Evolutionary conservation across 2,329 filamentous ascomycete species (phyloP).

Genomic region (Microsporum audouinii): DNA sequence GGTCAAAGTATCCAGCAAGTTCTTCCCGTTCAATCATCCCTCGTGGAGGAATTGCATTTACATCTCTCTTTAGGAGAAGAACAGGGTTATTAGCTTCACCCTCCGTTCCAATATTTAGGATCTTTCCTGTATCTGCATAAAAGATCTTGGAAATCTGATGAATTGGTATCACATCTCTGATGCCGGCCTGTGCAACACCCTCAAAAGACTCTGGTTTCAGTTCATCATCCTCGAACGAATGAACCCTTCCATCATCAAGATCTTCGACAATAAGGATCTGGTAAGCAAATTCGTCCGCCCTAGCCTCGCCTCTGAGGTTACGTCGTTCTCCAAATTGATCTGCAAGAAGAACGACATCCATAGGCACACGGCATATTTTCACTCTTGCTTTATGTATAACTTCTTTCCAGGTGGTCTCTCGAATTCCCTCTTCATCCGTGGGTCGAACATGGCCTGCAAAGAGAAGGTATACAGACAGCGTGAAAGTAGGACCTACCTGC

Average conservation of each 20-base stretch:
- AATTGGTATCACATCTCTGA: constrained; percentile 56
- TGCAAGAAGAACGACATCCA: constrained; percentile 38
- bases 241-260: constrained; percentile 58
- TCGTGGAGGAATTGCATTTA: constrained; percentile 50
- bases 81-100: constrained; percentile 62
- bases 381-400: constrained; percentile 87
- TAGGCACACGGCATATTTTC: constrained; percentile 61
- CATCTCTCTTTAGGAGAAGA: constrained; percentile 60
- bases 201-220: constrained; percentile 48
- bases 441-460: constrained; percentile 65
- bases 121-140: constrained; percentile 81
- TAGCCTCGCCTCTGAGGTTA: constrained; percentile 31
- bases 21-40: constrained; percentile 44
- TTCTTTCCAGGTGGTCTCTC: constrained; percentile 82
- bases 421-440: constrained; percentile 45
- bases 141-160: constrained; percentile 81
- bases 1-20: constrained; percentile 22
- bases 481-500: constrained; percentile 80
- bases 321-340: constrained; percentile 9
- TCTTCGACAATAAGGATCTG: constrained; percentile 76
- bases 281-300: constrained; percentile 59
- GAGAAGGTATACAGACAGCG: constrained; percentile 85
- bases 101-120: constrained; percentile 67
- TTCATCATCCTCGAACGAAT: constrained; percentile 52
- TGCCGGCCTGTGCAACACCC: constrained; percentile 50